Evolutionary conservation across 2,329 filamentous ascomycete genomes (phyloP).

Genomic region (Aureobasidium zeae): DNA sequence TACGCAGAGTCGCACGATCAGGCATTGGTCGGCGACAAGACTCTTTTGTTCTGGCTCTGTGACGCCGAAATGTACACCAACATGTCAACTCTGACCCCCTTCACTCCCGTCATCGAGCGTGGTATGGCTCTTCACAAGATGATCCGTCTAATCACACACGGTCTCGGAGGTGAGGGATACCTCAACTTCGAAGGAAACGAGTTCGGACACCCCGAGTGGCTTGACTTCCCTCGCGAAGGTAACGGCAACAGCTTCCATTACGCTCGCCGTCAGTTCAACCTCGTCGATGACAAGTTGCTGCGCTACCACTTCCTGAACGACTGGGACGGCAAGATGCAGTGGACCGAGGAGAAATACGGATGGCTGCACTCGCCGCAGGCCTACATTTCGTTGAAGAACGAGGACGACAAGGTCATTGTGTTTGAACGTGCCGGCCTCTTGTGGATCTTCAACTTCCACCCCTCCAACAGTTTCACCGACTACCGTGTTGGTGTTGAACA

Average conservation of each 20-base stretch:
- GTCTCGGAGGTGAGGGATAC: conserved; percentile 87
- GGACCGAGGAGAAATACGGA: conserved; percentile 75
- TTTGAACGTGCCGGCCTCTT: conserved; percentile 87
- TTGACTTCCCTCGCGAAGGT: conserved; percentile 91
- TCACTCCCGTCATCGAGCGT: conserved; percentile 81
- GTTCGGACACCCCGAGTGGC: conserved; percentile 97
- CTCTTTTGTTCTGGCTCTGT: conserved; percentile 94
- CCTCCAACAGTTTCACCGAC: conserved; percentile 73
- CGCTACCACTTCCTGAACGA: conserved; percentile 88
- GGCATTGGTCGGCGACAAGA: conserved; percentile 93
- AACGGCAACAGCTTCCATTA: conserved; percentile 33
- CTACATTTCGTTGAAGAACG: conserved; percentile 88
- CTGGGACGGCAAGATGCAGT: conserved; percentile 89
- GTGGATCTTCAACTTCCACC: conserved; percentile 96
- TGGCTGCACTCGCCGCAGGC: conserved; percentile 83
- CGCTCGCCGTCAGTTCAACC: conserved; percentile 72
- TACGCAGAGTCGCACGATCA: conserved; percentile 97
- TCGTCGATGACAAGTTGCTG: conserved; percentile 74
- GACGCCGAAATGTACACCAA: conserved; percentile 96
- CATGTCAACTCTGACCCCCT: conserved; percentile 78
- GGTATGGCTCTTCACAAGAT: conserved; percentile 94
- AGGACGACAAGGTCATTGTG: conserved; percentile 86
- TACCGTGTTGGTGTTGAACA: conserved; percentile 84
- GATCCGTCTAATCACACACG: conserved; percentile 89
- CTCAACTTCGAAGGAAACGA: conserved; percentile 99